Conservation (phyloP, 352 stramenopile genomes). For the Phytophthora foliorum region DNA sequence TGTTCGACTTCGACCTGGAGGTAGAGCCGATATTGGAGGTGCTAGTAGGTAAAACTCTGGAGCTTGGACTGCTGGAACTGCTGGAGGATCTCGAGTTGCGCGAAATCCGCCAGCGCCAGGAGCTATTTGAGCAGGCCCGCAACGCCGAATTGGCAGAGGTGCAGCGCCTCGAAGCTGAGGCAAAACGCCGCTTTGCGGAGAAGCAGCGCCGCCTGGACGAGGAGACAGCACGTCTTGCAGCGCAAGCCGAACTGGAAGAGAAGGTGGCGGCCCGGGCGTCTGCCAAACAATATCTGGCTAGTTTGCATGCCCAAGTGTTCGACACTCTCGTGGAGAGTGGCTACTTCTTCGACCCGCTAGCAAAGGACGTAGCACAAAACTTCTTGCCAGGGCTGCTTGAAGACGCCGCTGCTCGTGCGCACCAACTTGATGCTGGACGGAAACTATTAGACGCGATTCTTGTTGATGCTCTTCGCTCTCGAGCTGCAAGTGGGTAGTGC, state of each 20-base stretch:
- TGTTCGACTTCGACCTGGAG: slow-evolving; percentile 97
- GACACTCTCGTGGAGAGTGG: slow-evolving; percentile 87
- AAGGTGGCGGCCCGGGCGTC: slow-evolving; percentile 93
- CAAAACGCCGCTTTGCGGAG: slow-evolving; percentile 92
- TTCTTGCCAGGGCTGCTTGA: slow-evolving; percentile 84
- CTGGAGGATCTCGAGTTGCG: slow-evolving; percentile 94
- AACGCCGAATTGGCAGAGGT: slow-evolving; percentile 95
- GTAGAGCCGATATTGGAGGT: slow-evolving; percentile 96
- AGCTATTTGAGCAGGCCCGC: slow-evolving; percentile 93
- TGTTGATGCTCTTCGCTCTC: slow-evolving; percentile 33
- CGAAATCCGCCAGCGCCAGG: slow-evolving; percentile 90
- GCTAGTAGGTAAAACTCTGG: slow-evolving; percentile 95
- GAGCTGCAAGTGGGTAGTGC: slow-evolving; percentile 21
- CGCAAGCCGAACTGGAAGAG: slow-evolving; percentile 90
- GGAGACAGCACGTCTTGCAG: slow-evolving; percentile 74
- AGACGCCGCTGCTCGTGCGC: slow-evolving; percentile 49
- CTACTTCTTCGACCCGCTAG: slow-evolving; percentile 92
- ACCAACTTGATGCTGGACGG: slow-evolving; percentile 44
- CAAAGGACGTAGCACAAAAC: slow-evolving; percentile 79
- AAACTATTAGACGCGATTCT: slow-evolving; percentile 40
- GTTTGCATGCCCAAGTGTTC: slow-evolving; percentile 90
- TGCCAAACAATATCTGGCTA: slow-evolving; percentile 89
- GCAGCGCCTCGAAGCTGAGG: slow-evolving; percentile 94
- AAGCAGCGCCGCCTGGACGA: slow-evolving; percentile 90
- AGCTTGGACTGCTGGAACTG: slow-evolving; percentile 95